Base-by-base conservation (phyloP, 2,329 filamentous ascomycete species). In the Ascochyta fabae region DNA sequence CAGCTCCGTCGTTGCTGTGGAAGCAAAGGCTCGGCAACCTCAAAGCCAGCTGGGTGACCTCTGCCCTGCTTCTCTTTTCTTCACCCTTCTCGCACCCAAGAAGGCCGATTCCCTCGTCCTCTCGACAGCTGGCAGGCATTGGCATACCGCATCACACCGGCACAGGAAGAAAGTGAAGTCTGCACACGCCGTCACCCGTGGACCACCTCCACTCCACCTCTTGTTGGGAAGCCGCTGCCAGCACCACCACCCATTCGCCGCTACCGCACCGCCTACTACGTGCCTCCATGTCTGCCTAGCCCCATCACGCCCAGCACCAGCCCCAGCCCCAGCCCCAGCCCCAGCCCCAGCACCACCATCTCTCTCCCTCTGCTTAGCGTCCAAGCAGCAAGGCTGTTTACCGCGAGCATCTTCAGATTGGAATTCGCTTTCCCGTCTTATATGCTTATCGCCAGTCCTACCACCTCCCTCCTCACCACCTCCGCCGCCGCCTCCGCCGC, bases 41-140 rank as follows among this genome's bases (percentile, higher is more conserved):
- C 71, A 72, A 67, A 69, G 64, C 69, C 67, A 71, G 68, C 71
- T 72, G 70, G 65, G 69, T 66, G 66, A 67, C 64, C 62, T 64
- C 44, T 42, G 58, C 62, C 54, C 59, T 56, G 51, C 60, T 58
- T 61, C 65, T 64, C 64, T 67, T 65, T 64, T 65, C 64, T 62
- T 64, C 66, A 72, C 64, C 73, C 72, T 75, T 75, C 74, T 74
- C 66, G 69, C 70, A 67, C 70, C 69, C 70, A 68, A 75, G 71
- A 75, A 75, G 72, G 72, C 68, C 47, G 61, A 56, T 58, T 59
- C 58, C 59, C 66, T 56, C 29, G 12, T 31, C 63, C 58, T 19
- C 10, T 38, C 48, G 41, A 48, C 47, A 38, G 46, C 53, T 43
- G 53, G 53, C 43, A 48, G 52, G 45, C 45, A 16, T 29, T 61